Evolutionary conservation across 2,329 filamentous ascomycete species (phyloP).

Genomic region (Aspergillus sp.): DNA sequence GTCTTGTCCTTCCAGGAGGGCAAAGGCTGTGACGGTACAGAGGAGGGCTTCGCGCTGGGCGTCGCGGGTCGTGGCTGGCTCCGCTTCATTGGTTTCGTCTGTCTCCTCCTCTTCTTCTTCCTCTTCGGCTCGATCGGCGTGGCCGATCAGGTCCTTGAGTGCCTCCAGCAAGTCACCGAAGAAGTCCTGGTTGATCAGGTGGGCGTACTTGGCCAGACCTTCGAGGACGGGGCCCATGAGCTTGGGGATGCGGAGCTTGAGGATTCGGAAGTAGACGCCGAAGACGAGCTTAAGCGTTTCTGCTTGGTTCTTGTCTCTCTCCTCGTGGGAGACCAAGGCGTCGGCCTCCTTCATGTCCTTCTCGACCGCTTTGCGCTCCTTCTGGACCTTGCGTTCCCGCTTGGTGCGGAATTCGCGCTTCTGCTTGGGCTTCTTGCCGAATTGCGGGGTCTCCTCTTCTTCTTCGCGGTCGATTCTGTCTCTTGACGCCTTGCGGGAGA

Average conservation of each 20-base stretch:
- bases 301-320: constrained; percentile 88
- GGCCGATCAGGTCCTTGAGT: constrained; percentile 84
- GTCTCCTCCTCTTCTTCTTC: constrained; percentile 54
- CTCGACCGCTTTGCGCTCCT: constrained; percentile 82
- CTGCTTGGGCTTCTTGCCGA: constrained; percentile 65
- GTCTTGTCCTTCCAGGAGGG: constrained; percentile 93
- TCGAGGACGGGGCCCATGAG: constrained; percentile 98
- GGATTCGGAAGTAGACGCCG: constrained; percentile 87
- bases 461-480: constrained; percentile 68
- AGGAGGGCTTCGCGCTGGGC: constrained; percentile 83
- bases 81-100: constrained; percentile 37
- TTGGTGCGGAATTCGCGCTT: constrained; percentile 89
- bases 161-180: constrained; percentile 95
- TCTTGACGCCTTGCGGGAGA: constrained; percentile 78
- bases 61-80: constrained; percentile 61
- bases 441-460: constrained; percentile 43
- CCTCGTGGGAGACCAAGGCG: constrained; percentile 86
- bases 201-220: constrained; percentile 88
- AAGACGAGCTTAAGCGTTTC: constrained; percentile 97
- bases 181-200: constrained; percentile 98
- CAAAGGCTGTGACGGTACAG: constrained; percentile 93
- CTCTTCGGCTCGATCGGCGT: constrained; percentile 59
- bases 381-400: constrained; percentile 75
- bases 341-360: constrained; percentile 94
- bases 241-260: constrained; percentile 77